Base-by-base conservation (phyloP, 306 rosid genomes). In the Cicer chorassanicum region DNA sequence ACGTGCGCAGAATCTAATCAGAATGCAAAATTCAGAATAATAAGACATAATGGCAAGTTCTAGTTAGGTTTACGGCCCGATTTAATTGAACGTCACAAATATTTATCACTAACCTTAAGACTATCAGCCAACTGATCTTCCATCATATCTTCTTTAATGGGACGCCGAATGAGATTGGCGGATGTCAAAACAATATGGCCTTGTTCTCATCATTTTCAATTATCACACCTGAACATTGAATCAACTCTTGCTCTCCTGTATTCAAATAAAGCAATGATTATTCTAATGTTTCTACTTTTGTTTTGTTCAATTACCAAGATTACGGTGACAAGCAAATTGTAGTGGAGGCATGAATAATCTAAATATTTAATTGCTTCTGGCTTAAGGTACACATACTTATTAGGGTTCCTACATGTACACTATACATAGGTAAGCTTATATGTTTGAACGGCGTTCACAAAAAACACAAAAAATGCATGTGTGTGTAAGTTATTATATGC, bases 191-290 rank as follows among this genome's bases (percentile, higher is more conserved):
- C 39, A 18, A 16, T 42, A 43, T 65, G 6, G 10, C 2, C 16
- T 65, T 42, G 18, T 19, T 42, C 39, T 1, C 15, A 65, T 65
- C 70, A 2, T 65, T 65, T 42, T 65, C 70, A 65, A 65, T 10
- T 9, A 65, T 41, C 8, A 65, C 53, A 2, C 53, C 53, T 1
- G 39, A 41, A 16, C 70, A 41, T 16, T 65, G 70, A 16, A 2
- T 41, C 70, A 65, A 65, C 38, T 65, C 70, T 41, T 65, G 70
- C 9, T 65, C 51, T 14, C 70, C 51, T 42, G 15, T 16, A 65
- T 9, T 15, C 9, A 65, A 41, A 65, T 41, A 65, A 16, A 65
- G 5, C 51, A 41, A 41, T 16, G 15, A 65, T 51, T 15, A 51
- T 51, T 51, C 24, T 51, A 14, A 51, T 15, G 8, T 51, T 18